These are phyloP conservation scores for Xylariaceae sp. DNA, from an alignment of 2,329 filamentous ascomycete genomes.

Conservation along the genomic window DNA sequence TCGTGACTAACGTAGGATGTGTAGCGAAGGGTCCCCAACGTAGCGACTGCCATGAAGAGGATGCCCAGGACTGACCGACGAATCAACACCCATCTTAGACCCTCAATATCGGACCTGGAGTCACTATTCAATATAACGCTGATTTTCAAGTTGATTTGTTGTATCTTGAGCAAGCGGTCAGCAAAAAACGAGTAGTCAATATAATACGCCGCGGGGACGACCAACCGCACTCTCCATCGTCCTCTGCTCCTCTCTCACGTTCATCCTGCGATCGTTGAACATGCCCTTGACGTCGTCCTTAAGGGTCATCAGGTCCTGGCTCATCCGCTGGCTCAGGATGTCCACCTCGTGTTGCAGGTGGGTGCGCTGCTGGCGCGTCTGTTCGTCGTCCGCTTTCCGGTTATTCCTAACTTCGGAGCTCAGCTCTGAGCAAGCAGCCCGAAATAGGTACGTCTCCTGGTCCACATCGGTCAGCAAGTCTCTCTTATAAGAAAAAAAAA, in stretches of 20 bases:
- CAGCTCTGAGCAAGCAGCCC: conserved; percentile 89
- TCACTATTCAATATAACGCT: conserved; percentile 88
- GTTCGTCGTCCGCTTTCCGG: conserved; percentile 75
- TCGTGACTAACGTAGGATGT: conserved; percentile 58
- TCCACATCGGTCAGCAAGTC: background rate
- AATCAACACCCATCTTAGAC: conserved; percentile 82
- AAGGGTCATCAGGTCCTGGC: conserved; percentile 78
- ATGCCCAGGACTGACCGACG: conserved; percentile 66
- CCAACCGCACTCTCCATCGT: conserved; percentile 76
- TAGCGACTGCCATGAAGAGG: conserved; percentile 65
- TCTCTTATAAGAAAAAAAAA: conserved; percentile 14
- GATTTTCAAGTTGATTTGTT: conserved; percentile 96
- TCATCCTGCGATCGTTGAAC: conserved; percentile 96
- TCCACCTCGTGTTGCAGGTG: conserved; percentile 95
- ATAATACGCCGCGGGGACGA: conserved; percentile 19
- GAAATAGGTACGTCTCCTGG: conserved; percentile 86
- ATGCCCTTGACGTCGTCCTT: conserved; percentile 93
- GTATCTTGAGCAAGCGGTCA: conserved; percentile 59
- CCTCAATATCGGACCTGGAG: conserved; percentile 88
- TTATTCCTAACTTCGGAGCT: conserved; percentile 83
- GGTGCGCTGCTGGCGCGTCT: conserved; percentile 79
- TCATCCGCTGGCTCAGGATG: conserved; percentile 81
- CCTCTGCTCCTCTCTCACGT: conserved; percentile 84
- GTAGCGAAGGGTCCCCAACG: conserved; percentile 62
- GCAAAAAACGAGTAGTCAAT: background rate